These are phyloP conservation scores for Amoebophrya sp. DNA, from an alignment of 169 alveolate species.

Conservation along the genomic window DNA sequence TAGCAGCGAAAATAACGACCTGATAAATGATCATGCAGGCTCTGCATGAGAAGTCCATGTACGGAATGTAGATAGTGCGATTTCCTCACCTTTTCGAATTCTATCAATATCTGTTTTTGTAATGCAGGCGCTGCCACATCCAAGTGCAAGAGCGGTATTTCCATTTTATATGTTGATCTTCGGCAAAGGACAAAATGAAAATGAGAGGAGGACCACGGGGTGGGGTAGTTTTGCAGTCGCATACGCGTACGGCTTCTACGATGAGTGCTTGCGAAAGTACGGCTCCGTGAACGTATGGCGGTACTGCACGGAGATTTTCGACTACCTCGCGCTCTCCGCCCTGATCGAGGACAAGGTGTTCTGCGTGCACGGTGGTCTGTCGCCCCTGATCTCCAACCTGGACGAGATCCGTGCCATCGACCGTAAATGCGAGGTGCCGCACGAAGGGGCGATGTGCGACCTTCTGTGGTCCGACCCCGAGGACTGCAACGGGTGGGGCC, in stretches of 20 bases:
- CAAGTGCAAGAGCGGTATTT: no score
- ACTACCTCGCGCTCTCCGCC: conserved; percentile 71
- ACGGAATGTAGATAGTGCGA: no score
- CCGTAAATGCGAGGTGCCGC: conserved; percentile 84
- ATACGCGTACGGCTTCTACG: conserved; percentile 99
- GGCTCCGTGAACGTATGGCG: conserved; percentile 91
- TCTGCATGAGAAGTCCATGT: no score
- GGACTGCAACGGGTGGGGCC: conserved; percentile 77
- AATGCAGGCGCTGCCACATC: no score
- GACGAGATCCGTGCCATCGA: conserved; percentile 79
- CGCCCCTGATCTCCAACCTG: conserved; percentile 85
- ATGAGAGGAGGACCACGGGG: no score
- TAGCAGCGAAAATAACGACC: background rate
- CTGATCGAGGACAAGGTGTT: conserved; percentile 89
- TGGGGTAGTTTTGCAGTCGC: conserved; percentile 53
- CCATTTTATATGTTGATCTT: no score
- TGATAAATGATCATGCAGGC: background rate
- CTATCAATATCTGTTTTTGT: no score
- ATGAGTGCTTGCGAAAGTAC: conserved; percentile 97
- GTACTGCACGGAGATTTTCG: conserved; percentile 43
- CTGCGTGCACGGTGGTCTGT: conserved; percentile 98
- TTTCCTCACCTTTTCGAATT: no score
- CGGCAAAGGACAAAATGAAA: no score
- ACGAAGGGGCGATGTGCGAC: conserved; percentile 96
- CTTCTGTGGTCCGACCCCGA: conserved; percentile 96